Evolutionary conservation across 129 eudicot genomes (phyloP), one percentile per base, ranked within the genome.

Genomic region (Tagetes patula): DNA sequence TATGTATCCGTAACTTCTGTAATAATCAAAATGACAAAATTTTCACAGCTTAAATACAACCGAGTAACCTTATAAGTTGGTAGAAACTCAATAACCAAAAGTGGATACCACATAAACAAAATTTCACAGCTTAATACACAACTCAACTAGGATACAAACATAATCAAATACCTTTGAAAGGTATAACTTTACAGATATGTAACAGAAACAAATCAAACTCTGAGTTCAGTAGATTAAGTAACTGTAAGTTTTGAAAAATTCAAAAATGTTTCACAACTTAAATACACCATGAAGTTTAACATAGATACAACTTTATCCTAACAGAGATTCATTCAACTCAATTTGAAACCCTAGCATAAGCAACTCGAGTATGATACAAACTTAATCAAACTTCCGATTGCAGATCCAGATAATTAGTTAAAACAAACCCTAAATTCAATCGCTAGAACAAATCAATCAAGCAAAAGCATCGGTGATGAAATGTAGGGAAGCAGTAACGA

Each of bases 351-450:
- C 67, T 65, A 54, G 37, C n/a, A 13, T 42, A 52, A n/a, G 39
- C 11, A 53, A 66, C 31, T 53, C 20, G 45, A 75, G 11, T 41
- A 66, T 54, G 54, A 66, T 54, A 40, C 33, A 8, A 31, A 65
- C 43, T 55, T 43, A 55, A 42, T 59, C 68, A 58, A 41, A 27
- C 8, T 54, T 65, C 34, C 36, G 34, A 75, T 33, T 66, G 55
- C 67, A 53, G 42, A 32, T 67, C 14, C 11, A 54, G 4, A 8
- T 8, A 10, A 74, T 50, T 20, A 7, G 65, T 64, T 49, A 38
- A 38, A 50, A 12, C 13, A 32, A 75, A 75, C 72, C 74, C 73
- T 67, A 54, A 43, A 75, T 66, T 67, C 42, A 66, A 13, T 43
- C 46, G 34, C 27, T 52, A 56, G 27, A 42, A 31, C 34, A 43